These are phyloP conservation scores for Pinus taeda DNA, from an alignment of 75 land plant genomes.

Conservation along the genomic window DNA sequence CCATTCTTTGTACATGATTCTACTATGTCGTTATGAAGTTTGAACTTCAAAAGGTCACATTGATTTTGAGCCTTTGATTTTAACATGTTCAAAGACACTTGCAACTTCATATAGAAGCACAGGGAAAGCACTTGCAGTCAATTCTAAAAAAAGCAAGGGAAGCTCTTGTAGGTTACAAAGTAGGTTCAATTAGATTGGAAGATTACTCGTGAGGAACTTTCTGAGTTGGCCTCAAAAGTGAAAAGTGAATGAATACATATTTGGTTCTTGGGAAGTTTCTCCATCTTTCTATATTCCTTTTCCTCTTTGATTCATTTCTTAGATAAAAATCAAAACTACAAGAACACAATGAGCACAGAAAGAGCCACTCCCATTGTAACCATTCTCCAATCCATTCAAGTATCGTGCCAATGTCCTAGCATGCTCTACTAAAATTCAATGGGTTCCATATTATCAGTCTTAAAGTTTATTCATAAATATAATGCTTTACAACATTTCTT, in stretches of 20 bases:
- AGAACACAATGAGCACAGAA: no score
- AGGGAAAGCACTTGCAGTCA: constrained; percentile 90
- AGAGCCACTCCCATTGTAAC: no score
- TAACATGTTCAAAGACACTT: constrained; percentile 82
- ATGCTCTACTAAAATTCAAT: no score
- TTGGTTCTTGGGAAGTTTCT: no score
- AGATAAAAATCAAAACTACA: no score
- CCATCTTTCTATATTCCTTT: no score
- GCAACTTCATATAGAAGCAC: constrained; percentile 89
- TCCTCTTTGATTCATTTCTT: no score
- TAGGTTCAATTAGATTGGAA: constrained; percentile 50
- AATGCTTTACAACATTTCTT: no score
- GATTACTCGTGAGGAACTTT: constrained; percentile 67
- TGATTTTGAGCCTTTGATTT: neutral
- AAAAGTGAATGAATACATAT: constrained; percentile 35
- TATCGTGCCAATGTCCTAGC: no score
- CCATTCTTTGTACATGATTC: neutral
- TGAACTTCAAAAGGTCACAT: neutral
- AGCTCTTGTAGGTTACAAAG: constrained; percentile 64
- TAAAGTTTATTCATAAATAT: no score
- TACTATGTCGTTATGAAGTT: neutral
- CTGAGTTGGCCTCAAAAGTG: constrained; percentile 72
- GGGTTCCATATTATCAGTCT: no score
- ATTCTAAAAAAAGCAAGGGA: constrained; percentile 91
- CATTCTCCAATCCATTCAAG: no score